Evolutionary conservation across 179 eudicot genomes (phyloP), one percentile per base, ranked within the genome.

Genomic region (Carnegiea gigantea): DNA sequence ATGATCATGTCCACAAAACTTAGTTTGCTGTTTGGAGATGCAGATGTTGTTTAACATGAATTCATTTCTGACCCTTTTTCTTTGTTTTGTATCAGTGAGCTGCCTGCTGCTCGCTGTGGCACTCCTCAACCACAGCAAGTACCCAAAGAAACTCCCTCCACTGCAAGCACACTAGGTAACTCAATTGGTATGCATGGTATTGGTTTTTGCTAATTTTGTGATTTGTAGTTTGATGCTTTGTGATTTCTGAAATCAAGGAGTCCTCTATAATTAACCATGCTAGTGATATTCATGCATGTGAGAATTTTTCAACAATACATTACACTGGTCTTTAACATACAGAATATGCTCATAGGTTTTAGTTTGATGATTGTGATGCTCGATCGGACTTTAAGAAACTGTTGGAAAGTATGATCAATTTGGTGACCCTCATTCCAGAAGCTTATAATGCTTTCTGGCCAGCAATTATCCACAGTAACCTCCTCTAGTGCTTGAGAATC

Each of bases 21-120:
- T 30, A 0, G 33, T 0, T 2, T 30, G 2, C 2, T 2, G 1
- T 30, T 2, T 2, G 2, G 1, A 30, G 1, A 0, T 2, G 1
- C 2, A 30, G 2, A 1, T 30, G 1, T 30, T 30, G 2, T 2
- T 30, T 0, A 1, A 30, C 33, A 1, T 30, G 1, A 30, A 2
- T 30, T 30, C 33, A 30, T 30, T 30, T 30, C 33, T 30, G 33
- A 30, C 33, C 33, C 2, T 30, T 30, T 30, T 30, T 30, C 2
- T 30, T 2, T 2, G n/a, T n/a, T n/a, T n/a, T n/a, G n/a, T n/a
- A 30, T 30, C 33, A 30, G 2, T 30, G 33, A 30, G 33, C 2
- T 33, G 2, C 3, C 36, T 0, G 3, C 3, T 33, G 36, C 36
- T 33, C 3, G 36, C 36, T 1, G 3, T 33, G 36, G 20, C 75